phyloP scores from a whole-genome alignment of 1,284 basidiomycete species.

The Papiliotrema laurentii region DNA sequence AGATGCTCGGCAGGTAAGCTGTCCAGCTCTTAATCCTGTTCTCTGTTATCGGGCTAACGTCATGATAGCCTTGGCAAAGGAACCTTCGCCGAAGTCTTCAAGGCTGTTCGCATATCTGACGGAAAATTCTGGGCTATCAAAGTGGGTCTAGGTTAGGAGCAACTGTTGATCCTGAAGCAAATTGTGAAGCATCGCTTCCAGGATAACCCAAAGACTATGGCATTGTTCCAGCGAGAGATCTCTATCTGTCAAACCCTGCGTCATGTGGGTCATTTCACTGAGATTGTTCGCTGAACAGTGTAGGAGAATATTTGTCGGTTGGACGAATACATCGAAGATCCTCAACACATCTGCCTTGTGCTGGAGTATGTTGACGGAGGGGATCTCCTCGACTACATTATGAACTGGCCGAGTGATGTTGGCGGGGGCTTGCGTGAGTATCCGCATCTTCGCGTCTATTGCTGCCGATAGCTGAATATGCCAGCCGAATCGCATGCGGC shows the following conservation, averaged over 20 bases:
- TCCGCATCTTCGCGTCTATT: too few species aligned
- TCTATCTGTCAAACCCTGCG: constrained; percentile 67
- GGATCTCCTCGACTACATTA: constrained; percentile 78
- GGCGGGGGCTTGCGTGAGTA: constrained; percentile 58
- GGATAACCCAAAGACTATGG: constrained; percentile 49
- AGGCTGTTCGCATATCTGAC: constrained; percentile 45
- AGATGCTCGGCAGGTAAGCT: constrained; percentile 40
- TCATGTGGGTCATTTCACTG: constrained; percentile 52
- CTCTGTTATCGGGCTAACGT: not conserved
- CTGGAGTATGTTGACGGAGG: constrained; percentile 69
- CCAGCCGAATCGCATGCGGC: constrained; percentile 43
- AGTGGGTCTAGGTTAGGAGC: constrained; percentile 21
- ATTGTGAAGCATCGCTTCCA: constrained; percentile 48
- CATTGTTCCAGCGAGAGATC: constrained; percentile 68
- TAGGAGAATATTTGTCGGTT: constrained; percentile 72
- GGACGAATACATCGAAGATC: constrained; percentile 70
- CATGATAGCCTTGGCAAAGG: constrained; percentile 43
- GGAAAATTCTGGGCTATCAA: constrained; percentile 46
- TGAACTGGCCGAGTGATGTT: constrained; percentile 46
- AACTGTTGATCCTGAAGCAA: constrained; percentile 33
- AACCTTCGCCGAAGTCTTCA: constrained; percentile 47
- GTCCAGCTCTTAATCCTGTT: not conserved
- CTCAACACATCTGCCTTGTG: constrained; percentile 58
- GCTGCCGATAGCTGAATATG: constrained; percentile 1
- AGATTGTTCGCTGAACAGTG: not conserved